Evolutionary conservation across 495 filamentous ascomycete species (phyloP).

Genomic region (Elaphomyces granulatus): DNA sequence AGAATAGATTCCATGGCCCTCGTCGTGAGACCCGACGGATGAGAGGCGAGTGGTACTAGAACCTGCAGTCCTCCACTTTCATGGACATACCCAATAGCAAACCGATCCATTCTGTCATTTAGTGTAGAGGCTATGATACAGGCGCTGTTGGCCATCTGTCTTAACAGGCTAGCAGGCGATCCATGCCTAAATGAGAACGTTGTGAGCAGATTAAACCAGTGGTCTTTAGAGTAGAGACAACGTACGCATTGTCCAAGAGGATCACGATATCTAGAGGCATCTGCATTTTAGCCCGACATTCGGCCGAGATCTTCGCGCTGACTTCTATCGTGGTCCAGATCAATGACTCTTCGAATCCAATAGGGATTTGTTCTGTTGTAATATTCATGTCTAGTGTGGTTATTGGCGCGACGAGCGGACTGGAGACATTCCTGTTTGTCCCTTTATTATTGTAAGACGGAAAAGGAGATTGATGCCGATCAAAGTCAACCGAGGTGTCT

Average conservation of each 20-base stretch:
- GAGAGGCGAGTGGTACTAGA: slow-evolving; percentile 7
- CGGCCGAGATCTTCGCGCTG: slow-evolving; percentile 3
- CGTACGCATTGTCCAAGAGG: slow-evolving; percentile 8
- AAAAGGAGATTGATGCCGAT: not conserved
- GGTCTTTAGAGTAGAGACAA: not conserved
- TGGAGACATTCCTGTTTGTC: not conserved
- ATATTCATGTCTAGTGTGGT: slow-evolving; percentile 10
- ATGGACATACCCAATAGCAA: slow-evolving; percentile 3
- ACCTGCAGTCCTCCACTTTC: slow-evolving; percentile 1
- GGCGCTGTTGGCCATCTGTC: not conserved
- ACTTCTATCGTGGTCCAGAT: slow-evolving; percentile 16
- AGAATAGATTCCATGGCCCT: slow-evolving; percentile 9
- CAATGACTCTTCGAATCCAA: slow-evolving; percentile 7
- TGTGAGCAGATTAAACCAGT: not conserved
- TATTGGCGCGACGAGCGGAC: not conserved
- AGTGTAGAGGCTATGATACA: slow-evolving; percentile 2
- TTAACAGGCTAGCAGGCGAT: not conserved
- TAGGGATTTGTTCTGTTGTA: slow-evolving; percentile 3
- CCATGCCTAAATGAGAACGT: not conserved
- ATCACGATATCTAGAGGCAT: slow-evolving; percentile 5
- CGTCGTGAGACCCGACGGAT: slow-evolving; percentile 4
- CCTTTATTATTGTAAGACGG: not conserved
- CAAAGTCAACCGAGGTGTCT: not conserved
- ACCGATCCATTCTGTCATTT: slow-evolving; percentile 1
- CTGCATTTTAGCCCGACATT: too few relatives aligned